Base-by-base conservation (phyloP, 2,329 filamentous ascomycete species). In the Aspergillus calidoustus region DNA sequence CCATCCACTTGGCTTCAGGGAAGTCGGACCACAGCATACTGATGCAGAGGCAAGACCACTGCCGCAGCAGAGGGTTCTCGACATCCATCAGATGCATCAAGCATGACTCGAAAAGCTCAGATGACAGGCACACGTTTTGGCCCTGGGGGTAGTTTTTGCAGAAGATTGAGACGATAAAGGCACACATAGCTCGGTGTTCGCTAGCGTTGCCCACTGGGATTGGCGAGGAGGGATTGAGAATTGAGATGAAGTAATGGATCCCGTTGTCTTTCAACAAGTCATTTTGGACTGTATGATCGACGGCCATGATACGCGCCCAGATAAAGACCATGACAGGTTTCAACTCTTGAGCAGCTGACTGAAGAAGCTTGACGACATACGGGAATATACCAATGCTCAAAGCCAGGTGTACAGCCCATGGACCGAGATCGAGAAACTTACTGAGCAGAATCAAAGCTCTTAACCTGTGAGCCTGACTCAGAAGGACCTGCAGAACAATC, bases 281-380 rank as follows among this genome's bases (percentile, higher is more conserved):
- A 64, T 89, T 89, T 76, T 99, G 95, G 72, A 95, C 97, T 1
- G 91, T 92, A 62, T 95, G 89, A 72, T 99, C 95, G 6, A 99
- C 95, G 7, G 95, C 95, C 66, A 99, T 87, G 48, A 99, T 92
- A 53, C 95, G 87, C 6, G 95, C 93, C 95, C 95, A 99, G 65
- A 99, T 99, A 77, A 98, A 99, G 5, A 99, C 93, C 95, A 99
- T 98, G 63, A 98, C 93, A 0, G 95, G 94, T 73, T 98, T 98
- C 64, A 99, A 81, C 76, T 99, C 95, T 51, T 92, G 87, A 0
- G 95, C 95, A 51, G 96, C 94, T 4, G 95, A 98, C 76, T 99
- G 95, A 19, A 99, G 82, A 28, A 99, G 83, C 78, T 99, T 99
- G 38, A 99, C 82, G n/a, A 99, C 95, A 73, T 99, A 99, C 0